Conservation (phyloP, 768 basidiomycete species). For the Termitomyces sp. region DNA sequence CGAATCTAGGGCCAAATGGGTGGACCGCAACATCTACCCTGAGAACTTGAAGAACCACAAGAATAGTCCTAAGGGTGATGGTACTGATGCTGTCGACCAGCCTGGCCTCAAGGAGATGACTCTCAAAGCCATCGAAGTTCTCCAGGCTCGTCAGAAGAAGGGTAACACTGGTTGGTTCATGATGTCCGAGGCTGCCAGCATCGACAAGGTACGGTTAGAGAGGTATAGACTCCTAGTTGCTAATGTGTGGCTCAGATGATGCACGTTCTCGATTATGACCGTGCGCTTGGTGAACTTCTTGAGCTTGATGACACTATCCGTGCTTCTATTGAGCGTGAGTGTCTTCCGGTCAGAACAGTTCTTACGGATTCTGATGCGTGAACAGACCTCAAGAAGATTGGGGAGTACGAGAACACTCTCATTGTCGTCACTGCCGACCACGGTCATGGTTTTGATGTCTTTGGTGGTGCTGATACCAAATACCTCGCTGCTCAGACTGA, state of each 20-base stretch:
- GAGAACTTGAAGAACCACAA: conserved; percentile 33
- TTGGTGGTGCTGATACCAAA: conserved; percentile 22
- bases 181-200: conserved; percentile 46
- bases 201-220: conserved; percentile 31
- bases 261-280: conserved; percentile 44
- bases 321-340: conserved; percentile 36
- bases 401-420: conserved; percentile 37
- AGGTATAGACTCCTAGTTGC: not conserved
- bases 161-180: conserved; percentile 41
- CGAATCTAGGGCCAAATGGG: conserved; percentile 36
- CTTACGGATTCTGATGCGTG: not conserved
- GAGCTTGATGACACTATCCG: conserved; percentile 44
- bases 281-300: conserved; percentile 41
- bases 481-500: conserved; percentile 20
- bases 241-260: conserved; percentile 30
- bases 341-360: not conserved
- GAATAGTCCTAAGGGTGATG: conserved; percentile 39
- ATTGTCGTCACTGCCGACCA: conserved; percentile 46
- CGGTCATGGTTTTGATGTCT: conserved; percentile 45
- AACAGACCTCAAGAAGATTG: conserved; percentile 39
- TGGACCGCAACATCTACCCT: conserved; percentile 37
- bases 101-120: conserved; percentile 49
- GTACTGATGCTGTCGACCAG: conserved; percentile 38
- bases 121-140: conserved; percentile 41
- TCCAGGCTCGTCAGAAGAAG: conserved; percentile 32